These are phyloP conservation scores for Irpex rosettiformis DNA, from an alignment of 1,284 basidiomycete species.

Conservation along the genomic window DNA sequence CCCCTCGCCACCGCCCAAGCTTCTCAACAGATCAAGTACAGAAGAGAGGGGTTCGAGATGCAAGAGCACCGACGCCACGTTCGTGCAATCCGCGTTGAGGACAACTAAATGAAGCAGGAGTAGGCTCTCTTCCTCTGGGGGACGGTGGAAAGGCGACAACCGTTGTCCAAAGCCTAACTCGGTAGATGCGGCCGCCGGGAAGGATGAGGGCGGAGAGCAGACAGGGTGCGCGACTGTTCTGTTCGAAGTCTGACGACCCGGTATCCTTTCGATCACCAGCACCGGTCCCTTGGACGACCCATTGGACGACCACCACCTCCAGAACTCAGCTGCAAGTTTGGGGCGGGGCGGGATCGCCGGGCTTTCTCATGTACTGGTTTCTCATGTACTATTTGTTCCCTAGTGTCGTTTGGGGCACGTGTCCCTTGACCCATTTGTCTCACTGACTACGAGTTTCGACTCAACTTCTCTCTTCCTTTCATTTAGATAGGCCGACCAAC, in stretches of 20 bases:
- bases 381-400: no score
- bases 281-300: no score
- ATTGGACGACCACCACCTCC: no score
- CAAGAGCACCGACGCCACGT: neutral
- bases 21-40: conserved; percentile 4
- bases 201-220: neutral
- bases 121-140: neutral
- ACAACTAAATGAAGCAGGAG: neutral
- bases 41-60: conserved; percentile 8
- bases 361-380: no score
- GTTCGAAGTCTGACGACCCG: neutral
- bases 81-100: neutral
- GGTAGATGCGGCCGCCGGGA: neutral
- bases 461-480: neutral
- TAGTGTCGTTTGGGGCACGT: no score
- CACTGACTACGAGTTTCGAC: neutral
- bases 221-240: neutral
- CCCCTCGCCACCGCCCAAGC: conserved; percentile 4
- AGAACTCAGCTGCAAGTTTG: no score
- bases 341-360: no score
- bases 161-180: neutral
- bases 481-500: neutral
- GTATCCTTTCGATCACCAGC: no score
- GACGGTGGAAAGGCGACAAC: neutral
- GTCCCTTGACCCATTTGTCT: no score